Evolutionary conservation across 305 asterid species (phyloP), one percentile per base, ranked within the genome.

Genomic region (Solanum hybrid): DNA sequence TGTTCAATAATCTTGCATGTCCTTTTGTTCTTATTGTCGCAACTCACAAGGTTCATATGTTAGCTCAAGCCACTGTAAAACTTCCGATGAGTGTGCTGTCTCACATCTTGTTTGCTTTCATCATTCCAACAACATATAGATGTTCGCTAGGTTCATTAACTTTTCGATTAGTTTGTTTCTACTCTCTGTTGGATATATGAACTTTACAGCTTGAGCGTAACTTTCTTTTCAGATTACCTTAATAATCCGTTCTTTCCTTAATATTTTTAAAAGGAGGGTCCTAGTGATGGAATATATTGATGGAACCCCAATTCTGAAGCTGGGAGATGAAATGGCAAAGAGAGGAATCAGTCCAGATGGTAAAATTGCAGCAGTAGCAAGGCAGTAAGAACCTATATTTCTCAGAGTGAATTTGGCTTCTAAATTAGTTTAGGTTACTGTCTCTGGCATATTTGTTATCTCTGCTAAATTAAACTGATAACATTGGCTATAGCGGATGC

Each of bases 331-430:
- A 94, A 97, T 97, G 72, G 97, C 95, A 87, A 97, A 93, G 93
- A 92, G 98, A 93, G 99, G 99, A 94, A 93, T 97, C 89, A 94
- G 94, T 90, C 99, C 99, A 79, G 93, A 79, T 92, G 97, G 99
- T 92, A 95, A 95, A 95, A 90, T 95, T 86, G 99, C 99, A 88
- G 94, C 96, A 51, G 96, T 95, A 75, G 98, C 99, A 93, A 96
- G 95, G 94, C 98, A 96, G 99, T 97, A 96, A 97, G 99, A 94
- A 88, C 90, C 93, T 94, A 79, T 90, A 92, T 92, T 88, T 89
- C 87, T 93, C 92, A 90, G 38, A 82, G 36, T 42, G 87, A 81
- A 81, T 24, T 81, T 81, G 32, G 26, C 64, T 46, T 82, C 35
- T 24, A 37, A 79, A 13, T 46, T 81, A 26, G 20, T 80, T 40